A percentile compares a stretch with the other conserved stretches of the same genome.
phyloP scores from a whole-genome alignment of 2,329 filamentous ascomycete species.

The Colletotrichum lindemuthianum region DNA sequence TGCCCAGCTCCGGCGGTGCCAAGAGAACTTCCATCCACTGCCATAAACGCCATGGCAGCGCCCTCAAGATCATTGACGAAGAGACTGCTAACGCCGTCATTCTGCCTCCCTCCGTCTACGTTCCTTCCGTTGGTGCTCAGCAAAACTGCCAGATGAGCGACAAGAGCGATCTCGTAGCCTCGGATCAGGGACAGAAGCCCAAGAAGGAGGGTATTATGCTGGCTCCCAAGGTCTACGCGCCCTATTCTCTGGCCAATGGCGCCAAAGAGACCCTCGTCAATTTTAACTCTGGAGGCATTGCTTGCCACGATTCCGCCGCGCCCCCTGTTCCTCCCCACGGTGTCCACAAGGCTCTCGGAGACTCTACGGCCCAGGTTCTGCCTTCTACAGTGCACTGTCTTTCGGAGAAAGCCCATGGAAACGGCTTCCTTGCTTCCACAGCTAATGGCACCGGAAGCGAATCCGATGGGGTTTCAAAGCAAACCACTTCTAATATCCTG shows the following conservation, averaged over 20 bases:
- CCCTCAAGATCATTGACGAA: constrained; percentile 21
- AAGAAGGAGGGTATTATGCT: not conserved
- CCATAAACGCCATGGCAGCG: constrained; percentile 23
- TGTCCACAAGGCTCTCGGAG: not conserved
- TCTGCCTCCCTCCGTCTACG: constrained; percentile 13
- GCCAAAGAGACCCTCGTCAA: not conserved
- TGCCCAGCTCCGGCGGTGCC: not conserved
- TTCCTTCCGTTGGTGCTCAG: not conserved
- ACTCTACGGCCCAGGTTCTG: too few species aligned
- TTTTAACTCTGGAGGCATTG: too few species aligned
- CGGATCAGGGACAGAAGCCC: not conserved
- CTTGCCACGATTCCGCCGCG: too few species aligned
- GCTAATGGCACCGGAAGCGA: too few species aligned
- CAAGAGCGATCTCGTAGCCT: not conserved
- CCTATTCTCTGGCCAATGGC: not conserved
- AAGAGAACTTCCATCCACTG: constrained; percentile 10
- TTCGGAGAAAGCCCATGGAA: too few species aligned
- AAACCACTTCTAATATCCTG: too few species aligned
- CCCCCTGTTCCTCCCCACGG: not conserved
- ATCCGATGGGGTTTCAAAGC: too few species aligned
- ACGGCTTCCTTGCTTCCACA: too few species aligned
- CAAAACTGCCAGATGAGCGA: not conserved
- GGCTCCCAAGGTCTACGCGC: not conserved
- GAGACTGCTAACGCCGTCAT: constrained; percentile 5
- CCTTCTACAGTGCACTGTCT: too few species aligned